phyloP scores from a whole-genome alignment of 2,329 filamentous ascomycete species.

The Arthrobotrys iridis region DNA sequence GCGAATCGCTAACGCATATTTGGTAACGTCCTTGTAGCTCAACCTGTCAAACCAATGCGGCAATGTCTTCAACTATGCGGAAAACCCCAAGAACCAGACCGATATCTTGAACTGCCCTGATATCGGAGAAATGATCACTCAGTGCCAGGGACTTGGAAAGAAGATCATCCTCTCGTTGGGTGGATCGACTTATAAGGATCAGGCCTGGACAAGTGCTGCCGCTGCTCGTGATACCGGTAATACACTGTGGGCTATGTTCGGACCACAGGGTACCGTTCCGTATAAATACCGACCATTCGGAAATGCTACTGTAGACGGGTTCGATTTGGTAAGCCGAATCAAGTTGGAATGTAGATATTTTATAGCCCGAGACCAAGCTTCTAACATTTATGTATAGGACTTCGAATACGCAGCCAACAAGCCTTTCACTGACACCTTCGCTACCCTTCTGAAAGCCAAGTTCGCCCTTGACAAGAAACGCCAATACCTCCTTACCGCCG shows the following conservation, averaged over 20 bases:
- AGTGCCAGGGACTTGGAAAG: constrained; percentile 73
- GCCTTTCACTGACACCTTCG: constrained; percentile 71
- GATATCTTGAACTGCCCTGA: constrained; percentile 37
- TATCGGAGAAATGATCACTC: constrained; percentile 52
- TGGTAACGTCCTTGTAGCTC: constrained; percentile 12
- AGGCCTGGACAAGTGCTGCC: constrained; percentile 60
- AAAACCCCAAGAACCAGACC: constrained; percentile 30
- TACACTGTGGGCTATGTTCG: constrained; percentile 76
- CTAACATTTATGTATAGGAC: constrained; percentile 26
- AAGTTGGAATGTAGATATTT: neutral
- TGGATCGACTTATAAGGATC: constrained; percentile 74
- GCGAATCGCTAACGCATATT: constrained; percentile 11
- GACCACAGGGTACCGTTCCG: constrained; percentile 61
- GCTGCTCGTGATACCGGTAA: constrained; percentile 70
- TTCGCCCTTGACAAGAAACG: constrained; percentile 65
- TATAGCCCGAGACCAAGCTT: neutral
- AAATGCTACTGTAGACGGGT: constrained; percentile 73
- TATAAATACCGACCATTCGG: constrained; percentile 73
- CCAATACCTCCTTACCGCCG: constrained; percentile 70
- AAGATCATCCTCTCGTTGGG: constrained; percentile 78
- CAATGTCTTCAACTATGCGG: constrained; percentile 11
- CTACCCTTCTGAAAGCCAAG: constrained; percentile 66
- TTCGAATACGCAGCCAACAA: constrained; percentile 59
- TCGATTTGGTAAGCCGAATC: constrained; percentile 68
- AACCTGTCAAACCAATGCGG: constrained; percentile 51